Base-by-base conservation (phyloP, 2,329 filamentous ascomycete species). In the Aspergillus transmontanensis region DNA sequence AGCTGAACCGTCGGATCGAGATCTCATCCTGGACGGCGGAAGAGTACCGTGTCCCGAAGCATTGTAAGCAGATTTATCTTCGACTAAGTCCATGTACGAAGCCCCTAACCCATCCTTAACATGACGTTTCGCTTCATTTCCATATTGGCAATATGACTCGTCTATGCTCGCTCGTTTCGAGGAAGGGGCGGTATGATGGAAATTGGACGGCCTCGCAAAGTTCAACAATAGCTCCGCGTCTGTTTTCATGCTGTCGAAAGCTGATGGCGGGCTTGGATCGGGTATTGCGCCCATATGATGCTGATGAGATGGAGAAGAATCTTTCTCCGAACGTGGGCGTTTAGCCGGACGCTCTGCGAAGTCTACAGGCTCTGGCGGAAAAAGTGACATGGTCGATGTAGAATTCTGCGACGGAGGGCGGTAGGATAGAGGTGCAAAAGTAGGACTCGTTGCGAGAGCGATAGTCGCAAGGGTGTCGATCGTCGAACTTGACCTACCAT, bases 271-370 rank as follows among this genome's bases (percentile, higher is more conserved):
- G 67, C 72, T 75, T 41, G 73, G 68, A 57, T 73, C 70, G 48
- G 74, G 63, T 63, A 69, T 68, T 62, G 68, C 59, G 48, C 66
- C 66, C 59, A 66, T 63, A 62, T 69, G 70, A 61, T 73, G 71
- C 61, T 74, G 70, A 67, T 72, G 71, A 66, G 74, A 66, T 48
- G 79, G 82, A 30, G 82, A 81, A 19, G 80, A 78, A 58, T 84
- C 76, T 68, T 84, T 80, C 69, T 88, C 87, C 50, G 87, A 89
- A 66, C 86, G 84, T 56, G 85, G 82, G 48, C 87, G 83, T 75
- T 89, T 89, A 23, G 85, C 76, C 4, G 86, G 86, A 54, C 85
- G 81, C 69, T 87, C 75, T 51, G 69, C 64, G 48, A 72, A 68
- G 41, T 74, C 72, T 51, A 67, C 70, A 55, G 69, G 63, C 56